Conservation (phyloP, 352 stramenopile species). For the Globisporangium rhizosaccharum region DNA sequence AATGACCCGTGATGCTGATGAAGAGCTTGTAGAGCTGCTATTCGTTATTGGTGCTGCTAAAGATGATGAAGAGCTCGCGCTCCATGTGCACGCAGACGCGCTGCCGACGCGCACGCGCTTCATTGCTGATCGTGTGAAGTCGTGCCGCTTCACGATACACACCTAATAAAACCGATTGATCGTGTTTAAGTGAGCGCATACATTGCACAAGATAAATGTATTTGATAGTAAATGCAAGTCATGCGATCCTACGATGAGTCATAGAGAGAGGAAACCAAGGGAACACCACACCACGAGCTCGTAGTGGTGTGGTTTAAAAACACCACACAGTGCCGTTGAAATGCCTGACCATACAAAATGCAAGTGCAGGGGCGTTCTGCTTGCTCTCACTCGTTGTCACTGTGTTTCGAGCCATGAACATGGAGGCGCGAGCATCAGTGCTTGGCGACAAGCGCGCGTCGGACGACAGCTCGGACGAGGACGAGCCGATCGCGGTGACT, state of each 20-base stretch:
- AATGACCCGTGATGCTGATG: background rate
- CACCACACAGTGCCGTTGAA: too few relatives aligned
- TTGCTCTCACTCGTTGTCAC: too few relatives aligned
- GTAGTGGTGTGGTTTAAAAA: too few relatives aligned
- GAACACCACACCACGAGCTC: too few relatives aligned
- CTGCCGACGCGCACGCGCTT: constrained; percentile 1
- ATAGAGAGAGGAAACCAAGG: too few relatives aligned
- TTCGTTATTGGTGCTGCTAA: background rate
- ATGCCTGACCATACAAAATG: too few relatives aligned
- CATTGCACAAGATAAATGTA: background rate
- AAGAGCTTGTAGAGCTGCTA: background rate
- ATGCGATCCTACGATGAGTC: too few relatives aligned
- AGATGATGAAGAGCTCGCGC: background rate
- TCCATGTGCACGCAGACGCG: background rate
- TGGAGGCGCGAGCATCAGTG: background rate
- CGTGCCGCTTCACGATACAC: constrained; percentile 1
- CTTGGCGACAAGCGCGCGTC: constrained; percentile 18
- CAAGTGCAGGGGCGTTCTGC: too few relatives aligned
- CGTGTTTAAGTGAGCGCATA: too few relatives aligned
- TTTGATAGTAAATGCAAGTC: constrained; percentile 2
- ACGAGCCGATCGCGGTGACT: constrained; percentile 61
- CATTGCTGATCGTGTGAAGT: background rate
- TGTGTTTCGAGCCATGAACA: background rate
- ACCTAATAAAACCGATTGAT: too few relatives aligned
- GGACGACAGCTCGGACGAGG: constrained; percentile 81